These are phyloP conservation scores for Skeletonema marinoi DNA, from an alignment of 108 stramenopile species.

Conservation along the genomic window DNA sequence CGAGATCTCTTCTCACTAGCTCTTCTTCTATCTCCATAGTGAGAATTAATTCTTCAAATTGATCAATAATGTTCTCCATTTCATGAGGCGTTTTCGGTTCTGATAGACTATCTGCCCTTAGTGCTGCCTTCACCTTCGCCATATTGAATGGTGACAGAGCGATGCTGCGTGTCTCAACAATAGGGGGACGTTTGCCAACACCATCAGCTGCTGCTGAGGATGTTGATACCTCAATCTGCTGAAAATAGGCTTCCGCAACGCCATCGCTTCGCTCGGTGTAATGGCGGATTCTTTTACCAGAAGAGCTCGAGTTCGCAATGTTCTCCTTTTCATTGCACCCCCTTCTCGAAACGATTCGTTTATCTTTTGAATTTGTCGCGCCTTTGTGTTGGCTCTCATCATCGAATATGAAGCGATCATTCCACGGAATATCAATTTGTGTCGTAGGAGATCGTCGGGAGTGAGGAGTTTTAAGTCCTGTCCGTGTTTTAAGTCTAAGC, in stretches of 20 bases:
- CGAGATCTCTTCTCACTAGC: background rate
- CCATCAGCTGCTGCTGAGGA: background rate
- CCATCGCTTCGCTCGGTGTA: slow-evolving; percentile 29
- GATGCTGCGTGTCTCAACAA: slow-evolving; percentile 3
- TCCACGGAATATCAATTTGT: slow-evolving; percentile 16
- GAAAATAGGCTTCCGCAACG: slow-evolving; percentile 2
- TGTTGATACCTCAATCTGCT: slow-evolving; percentile 13
- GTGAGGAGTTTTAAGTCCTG: background rate
- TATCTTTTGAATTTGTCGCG: background rate
- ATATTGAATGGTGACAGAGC: slow-evolving; percentile 29
- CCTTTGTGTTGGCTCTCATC: background rate
- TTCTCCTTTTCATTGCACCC: background rate
- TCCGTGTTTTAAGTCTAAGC: too few species aligned
- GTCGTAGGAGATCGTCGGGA: background rate
- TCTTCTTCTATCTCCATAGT: slow-evolving; percentile 17
- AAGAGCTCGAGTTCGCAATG: background rate
- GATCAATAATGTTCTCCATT: background rate
- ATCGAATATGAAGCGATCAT: slow-evolving; percentile 32
- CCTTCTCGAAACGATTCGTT: background rate
- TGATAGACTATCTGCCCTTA: background rate
- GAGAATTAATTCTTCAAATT: background rate
- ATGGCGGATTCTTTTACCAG: background rate
- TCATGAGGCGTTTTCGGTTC: background rate
- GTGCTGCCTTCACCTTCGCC: slow-evolving; percentile 22
- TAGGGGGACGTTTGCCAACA: background rate